phyloP scores from a whole-genome alignment of 495 filamentous ascomycete genomes.

The Xylaria scruposa region DNA sequence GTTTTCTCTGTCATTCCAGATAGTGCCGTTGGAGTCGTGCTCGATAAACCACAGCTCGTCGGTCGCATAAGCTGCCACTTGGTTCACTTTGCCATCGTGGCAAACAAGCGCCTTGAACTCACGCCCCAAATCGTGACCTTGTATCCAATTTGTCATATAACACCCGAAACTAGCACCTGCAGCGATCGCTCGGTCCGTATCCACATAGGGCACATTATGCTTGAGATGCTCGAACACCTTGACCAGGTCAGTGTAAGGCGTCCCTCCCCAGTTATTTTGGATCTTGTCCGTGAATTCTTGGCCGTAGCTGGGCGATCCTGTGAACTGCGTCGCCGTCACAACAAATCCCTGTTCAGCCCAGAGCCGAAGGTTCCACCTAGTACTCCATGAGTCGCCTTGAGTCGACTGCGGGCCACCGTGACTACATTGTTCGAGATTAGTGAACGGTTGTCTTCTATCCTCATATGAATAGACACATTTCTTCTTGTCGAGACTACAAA shows the following conservation, averaged over 20 bases:
- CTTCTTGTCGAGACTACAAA: neutral
- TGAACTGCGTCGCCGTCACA: conserved; percentile 31
- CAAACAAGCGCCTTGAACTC: conserved; percentile 36
- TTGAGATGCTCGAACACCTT: conserved; percentile 32
- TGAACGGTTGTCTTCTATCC: neutral
- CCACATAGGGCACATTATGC: conserved; percentile 33
- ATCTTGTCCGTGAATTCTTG: conserved; percentile 26
- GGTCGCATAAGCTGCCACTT: conserved; percentile 9
- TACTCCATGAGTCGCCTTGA: conserved; percentile 33
- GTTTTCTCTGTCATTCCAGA: conserved; percentile 27
- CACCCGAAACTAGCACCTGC: conserved; percentile 32
- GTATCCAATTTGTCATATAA: conserved; percentile 36
- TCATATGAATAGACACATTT: neutral
- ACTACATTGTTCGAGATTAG: neutral
- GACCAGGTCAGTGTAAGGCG: conserved; percentile 33
- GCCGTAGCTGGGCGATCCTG: conserved; percentile 31
- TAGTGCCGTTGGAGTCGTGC: conserved; percentile 28
- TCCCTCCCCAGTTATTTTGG: conserved; percentile 32
- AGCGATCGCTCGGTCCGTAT: conserved; percentile 29
- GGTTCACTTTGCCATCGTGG: conserved; percentile 32
- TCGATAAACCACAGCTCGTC: conserved; percentile 20
- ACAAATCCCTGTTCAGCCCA: conserved; percentile 39
- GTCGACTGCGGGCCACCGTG: conserved; percentile 31
- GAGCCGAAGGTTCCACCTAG: conserved; percentile 30
- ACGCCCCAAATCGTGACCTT: conserved; percentile 29